Conservation (phyloP, 768 basidiomycete genomes). For the Phaffia australis region DNA sequence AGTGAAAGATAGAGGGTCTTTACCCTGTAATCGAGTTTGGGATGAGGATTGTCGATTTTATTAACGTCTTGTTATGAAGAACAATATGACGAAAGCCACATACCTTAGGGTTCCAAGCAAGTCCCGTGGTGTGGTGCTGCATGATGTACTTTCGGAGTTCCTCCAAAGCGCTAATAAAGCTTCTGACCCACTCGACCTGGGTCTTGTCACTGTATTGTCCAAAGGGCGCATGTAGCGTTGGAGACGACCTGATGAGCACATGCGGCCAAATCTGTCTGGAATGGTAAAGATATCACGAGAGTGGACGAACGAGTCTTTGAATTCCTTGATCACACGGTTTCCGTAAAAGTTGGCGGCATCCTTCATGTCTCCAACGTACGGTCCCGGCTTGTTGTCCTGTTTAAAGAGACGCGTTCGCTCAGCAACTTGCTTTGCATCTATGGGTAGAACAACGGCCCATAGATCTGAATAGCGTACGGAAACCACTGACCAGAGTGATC, state of each 20-base stretch:
- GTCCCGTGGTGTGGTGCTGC: slow-evolving; percentile 73
- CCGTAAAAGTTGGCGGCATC: slow-evolving; percentile 79
- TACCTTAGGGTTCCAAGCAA: slow-evolving; percentile 80
- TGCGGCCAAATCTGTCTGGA: too few species aligned
- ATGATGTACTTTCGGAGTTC: slow-evolving; percentile 69
- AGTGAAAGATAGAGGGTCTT: slow-evolving; percentile 32
- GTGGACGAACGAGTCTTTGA: slow-evolving; percentile 69
- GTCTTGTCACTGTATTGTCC: slow-evolving; percentile 57
- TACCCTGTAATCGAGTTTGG: slow-evolving; percentile 26
- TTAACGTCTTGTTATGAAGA: not conserved
- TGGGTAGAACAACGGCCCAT: not conserved
- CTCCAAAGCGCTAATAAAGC: slow-evolving; percentile 60
- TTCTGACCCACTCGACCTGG: slow-evolving; percentile 78
- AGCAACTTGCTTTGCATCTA: not conserved
- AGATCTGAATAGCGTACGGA: too few species aligned
- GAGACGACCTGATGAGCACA: not conserved
- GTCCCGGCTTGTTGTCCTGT: slow-evolving; percentile 65
- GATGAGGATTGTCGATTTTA: not conserved
- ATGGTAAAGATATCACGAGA: not conserved
- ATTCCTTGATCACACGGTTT: slow-evolving; percentile 81
- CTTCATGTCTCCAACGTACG: slow-evolving; percentile 68
- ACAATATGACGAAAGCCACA: slow-evolving; percentile 16
- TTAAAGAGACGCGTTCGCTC: slow-evolving; percentile 2
- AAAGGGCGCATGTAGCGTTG: not conserved
- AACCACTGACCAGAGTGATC: slow-evolving; percentile 61